Evolutionary conservation across 768 basidiomycete genomes (phyloP).

Genomic region (Pulveroboletus ravenelii): DNA sequence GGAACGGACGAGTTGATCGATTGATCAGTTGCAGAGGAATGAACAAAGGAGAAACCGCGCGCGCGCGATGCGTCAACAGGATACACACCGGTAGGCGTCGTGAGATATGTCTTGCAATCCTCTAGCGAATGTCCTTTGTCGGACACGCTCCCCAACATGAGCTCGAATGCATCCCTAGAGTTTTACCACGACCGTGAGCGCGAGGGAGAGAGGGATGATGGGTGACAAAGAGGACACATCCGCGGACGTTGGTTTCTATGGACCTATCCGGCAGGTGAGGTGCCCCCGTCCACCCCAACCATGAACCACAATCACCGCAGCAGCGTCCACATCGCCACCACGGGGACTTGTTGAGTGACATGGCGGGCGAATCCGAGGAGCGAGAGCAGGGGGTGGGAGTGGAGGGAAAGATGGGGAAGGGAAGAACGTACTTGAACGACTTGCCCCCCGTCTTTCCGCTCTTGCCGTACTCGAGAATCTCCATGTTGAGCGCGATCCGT

Average conservation of each 20-base stretch:
- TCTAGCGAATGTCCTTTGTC: slow-evolving; percentile 75
- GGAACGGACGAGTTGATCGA: neutral
- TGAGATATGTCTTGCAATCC: slow-evolving; percentile 75
- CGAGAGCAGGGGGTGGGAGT: neutral
- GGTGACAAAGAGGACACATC: slow-evolving; percentile 4
- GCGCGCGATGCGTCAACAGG: neutral
- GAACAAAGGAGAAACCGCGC: neutral
- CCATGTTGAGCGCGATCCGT: slow-evolving; percentile 58
- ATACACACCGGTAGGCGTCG: slow-evolving; percentile 50
- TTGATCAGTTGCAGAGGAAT: neutral
- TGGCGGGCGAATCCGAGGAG: neutral
- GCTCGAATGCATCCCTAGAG: slow-evolving; percentile 76
- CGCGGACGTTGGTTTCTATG: slow-evolving; percentile 2
- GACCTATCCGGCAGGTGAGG: neutral
- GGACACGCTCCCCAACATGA: slow-evolving; percentile 79
- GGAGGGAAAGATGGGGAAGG: neutral
- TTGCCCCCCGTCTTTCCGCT: slow-evolving; percentile 17
- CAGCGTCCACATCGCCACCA: neutral
- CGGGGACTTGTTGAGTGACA: neutral
- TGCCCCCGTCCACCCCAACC: neutral
- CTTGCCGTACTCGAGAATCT: slow-evolving; percentile 57
- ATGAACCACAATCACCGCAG: neutral
- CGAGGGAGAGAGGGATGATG: neutral
- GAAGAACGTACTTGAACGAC: slow-evolving; percentile 42
- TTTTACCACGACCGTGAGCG: slow-evolving; percentile 18